These are phyloP conservation scores for Dendrothele bispora DNA, from an alignment of 768 basidiomycete genomes.

Conservation along the genomic window DNA sequence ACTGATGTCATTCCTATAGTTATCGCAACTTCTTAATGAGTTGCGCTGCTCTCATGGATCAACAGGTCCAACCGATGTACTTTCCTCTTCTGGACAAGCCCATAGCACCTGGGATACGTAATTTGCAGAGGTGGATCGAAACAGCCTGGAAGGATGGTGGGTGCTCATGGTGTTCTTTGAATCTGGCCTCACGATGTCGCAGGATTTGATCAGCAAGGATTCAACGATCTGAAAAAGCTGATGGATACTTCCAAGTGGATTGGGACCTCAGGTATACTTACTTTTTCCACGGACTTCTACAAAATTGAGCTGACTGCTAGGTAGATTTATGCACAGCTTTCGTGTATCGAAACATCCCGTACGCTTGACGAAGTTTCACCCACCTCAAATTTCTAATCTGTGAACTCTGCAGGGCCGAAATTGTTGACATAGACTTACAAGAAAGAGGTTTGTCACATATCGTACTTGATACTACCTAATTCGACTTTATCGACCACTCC, in stretches of 20 bases:
- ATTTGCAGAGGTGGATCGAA: slow-evolving; percentile 80
- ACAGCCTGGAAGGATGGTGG: slow-evolving; percentile 76
- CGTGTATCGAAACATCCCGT: slow-evolving; percentile 81
- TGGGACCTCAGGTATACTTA: slow-evolving; percentile 66
- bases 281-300: not conserved
- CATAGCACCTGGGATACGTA: slow-evolving; percentile 64
- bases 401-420: slow-evolving; percentile 42
- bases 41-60: slow-evolving; percentile 70
- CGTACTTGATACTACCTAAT: not conserved
- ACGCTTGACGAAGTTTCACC: slow-evolving; percentile 24
- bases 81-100: slow-evolving; percentile 57
- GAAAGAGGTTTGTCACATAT: slow-evolving; percentile 16
- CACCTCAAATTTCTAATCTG: not conserved
- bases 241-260: slow-evolving; percentile 72
- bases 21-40: slow-evolving; percentile 85
- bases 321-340: slow-evolving; percentile 80
- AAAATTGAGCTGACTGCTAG: slow-evolving; percentile 4
- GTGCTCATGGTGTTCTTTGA: not conserved
- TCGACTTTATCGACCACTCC: slow-evolving; percentile 3
- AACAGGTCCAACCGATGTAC: slow-evolving; percentile 61
- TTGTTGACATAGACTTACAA: slow-evolving; percentile 66
- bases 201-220: slow-evolving; percentile 79
- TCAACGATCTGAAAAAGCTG: slow-evolving; percentile 52
- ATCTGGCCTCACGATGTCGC: not conserved
- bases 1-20: slow-evolving; percentile 33